Conservation (phyloP, 2,329 filamentous ascomycete genomes). For the Hymenoscyphus fraxineus region DNA sequence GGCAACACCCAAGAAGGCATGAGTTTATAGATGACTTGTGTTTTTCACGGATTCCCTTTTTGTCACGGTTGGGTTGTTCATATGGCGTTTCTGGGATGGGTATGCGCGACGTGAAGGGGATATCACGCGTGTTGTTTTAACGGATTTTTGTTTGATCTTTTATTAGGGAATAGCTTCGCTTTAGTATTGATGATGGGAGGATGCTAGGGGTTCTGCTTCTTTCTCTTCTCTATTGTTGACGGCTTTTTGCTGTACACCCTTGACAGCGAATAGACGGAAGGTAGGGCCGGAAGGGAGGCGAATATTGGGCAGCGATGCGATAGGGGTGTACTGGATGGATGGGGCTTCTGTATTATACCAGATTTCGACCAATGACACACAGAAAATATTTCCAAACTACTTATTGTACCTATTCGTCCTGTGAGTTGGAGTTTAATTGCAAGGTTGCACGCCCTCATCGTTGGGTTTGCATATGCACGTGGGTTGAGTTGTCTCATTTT, state of each 20-base stretch:
- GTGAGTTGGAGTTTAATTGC: too few relatives aligned
- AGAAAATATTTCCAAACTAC: too few relatives aligned
- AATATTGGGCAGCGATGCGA: not conserved
- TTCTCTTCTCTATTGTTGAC: conserved; percentile 5
- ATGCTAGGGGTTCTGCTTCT: conserved; percentile 8
- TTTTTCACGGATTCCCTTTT: conserved; percentile 15
- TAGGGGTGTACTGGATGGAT: conserved; percentile 5
- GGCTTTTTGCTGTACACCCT: not conserved
- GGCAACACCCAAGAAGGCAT: conserved; percentile 27
- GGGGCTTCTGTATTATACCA: conserved; percentile 15
- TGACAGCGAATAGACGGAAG: conserved; percentile 8
- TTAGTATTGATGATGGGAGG: conserved; percentile 17
- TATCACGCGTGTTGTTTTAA: conserved; percentile 18
- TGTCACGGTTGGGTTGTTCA: conserved; percentile 16
- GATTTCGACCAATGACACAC: conserved; percentile 10
- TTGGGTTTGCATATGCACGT: too few relatives aligned
- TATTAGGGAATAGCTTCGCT: conserved; percentile 13
- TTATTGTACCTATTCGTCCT: too few relatives aligned
- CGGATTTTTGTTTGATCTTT: conserved; percentile 17
- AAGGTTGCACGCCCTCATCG: too few relatives aligned
- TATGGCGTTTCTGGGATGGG: conserved; percentile 24
- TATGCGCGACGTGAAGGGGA: conserved; percentile 20
- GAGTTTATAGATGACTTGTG: conserved; percentile 14
- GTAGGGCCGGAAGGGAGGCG: not conserved
- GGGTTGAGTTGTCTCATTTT: too few relatives aligned